Base-by-base conservation (phyloP, 2,329 filamentous ascomycete species). In the Aphanocladium album region DNA sequence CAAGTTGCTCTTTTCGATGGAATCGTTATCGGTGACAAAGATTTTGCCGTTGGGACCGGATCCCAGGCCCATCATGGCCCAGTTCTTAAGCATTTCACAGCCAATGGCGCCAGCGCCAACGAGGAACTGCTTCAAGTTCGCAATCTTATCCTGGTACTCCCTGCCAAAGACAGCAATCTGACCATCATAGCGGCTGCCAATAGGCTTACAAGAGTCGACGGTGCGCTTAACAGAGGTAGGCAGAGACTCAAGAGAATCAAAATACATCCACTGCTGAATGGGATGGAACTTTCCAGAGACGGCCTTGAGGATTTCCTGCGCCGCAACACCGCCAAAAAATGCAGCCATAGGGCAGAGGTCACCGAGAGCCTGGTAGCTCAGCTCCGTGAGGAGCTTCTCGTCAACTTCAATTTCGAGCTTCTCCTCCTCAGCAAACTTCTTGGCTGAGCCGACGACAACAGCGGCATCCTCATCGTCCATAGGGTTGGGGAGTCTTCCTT, bases 41-140 rank as follows among this genome's bases (percentile, higher is more conserved):
- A 99, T 96, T 74, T 89, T 89, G 69, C 95, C 95, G 53, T 92
- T 84, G 3, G 91, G 90, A 4, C 95, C 95, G 50, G 90, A 90
- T 49, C 89, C 93, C 33, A 99, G 81, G 66, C 95, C 95, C 73
- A 98, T 96, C 93, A 99, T 96, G 39, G 96, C 93, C 93, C 95
- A 99, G 76, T 98, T 98, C 85, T 99, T 99, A 67, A 99, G 80
- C 89, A 98, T 99, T 73, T 99, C 95, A 71, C 95, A 99, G 50
- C 95, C 95, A 73, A 99, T 99, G 64, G 96, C 95, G 69, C 95
- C 95, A 51, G 95, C 91, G 67, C 95, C 95, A 61, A 99, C 95
- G 60, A 99, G 82, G 80, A 99, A 99, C 69, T 98, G 87, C 70
- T 88, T 95, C 63, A 95, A 77, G 69, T 97, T 96, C 63, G 89